Evolutionary conservation across 441 rosid genomes (phyloP).

Genomic region (Manihot esculenta): DNA sequence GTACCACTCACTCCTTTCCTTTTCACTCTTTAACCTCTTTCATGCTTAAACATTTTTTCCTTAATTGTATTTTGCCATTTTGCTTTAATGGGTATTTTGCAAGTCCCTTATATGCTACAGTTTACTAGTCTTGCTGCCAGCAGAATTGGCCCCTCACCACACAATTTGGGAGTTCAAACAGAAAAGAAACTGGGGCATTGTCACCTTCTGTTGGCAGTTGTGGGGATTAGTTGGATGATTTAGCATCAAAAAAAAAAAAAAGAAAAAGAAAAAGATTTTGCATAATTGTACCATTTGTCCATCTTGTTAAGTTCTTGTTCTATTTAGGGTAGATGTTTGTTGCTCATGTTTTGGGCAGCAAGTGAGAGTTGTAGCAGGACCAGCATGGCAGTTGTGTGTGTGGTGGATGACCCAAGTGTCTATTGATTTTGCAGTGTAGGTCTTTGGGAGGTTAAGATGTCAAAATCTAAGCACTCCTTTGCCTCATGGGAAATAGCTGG

Average conservation of each 20-base stretch:
- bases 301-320: conserved; percentile 4
- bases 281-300: conserved; percentile 6
- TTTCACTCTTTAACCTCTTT: conserved; percentile 33
- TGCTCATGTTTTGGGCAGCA: conserved; percentile 19
- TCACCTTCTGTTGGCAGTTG: background rate
- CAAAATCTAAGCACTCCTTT: conserved; percentile 15
- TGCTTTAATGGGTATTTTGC: background rate
- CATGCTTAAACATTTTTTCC: background rate
- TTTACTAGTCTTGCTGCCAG: no score
- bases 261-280: background rate
- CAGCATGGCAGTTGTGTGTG: background rate
- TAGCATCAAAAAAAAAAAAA: no score
- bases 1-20: conserved; percentile 42
- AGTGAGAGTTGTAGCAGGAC: conserved; percentile 3
- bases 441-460: conserved; percentile 10
- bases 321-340: background rate
- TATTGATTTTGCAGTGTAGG: conserved; percentile 3
- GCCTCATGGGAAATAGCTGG: conserved; percentile 15
- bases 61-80: background rate
- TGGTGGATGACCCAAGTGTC: background rate
- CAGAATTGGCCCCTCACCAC: background rate
- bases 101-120: background rate
- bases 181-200: no score
- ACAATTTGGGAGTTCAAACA: background rate
- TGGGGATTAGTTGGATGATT: conserved; percentile 3